Conservation (phyloP, 129 eudicot species). For the Flaveria robusta region DNA sequence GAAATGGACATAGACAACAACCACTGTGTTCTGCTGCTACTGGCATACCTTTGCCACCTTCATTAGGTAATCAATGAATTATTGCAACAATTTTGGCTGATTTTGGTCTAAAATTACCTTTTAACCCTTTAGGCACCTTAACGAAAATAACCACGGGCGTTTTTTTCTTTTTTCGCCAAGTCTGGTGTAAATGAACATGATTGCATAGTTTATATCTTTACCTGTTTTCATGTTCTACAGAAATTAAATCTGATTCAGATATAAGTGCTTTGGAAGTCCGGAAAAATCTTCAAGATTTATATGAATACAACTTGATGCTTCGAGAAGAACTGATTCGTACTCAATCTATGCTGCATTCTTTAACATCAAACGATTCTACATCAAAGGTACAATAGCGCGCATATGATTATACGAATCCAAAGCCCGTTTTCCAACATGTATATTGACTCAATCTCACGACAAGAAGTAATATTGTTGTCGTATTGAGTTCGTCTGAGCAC, state of each 20-base stretch:
- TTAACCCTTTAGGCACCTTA: not conserved
- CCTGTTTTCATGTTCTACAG: slow-evolving; percentile 33
- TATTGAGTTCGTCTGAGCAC: slow-evolving; percentile 10
- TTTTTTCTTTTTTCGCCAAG: not conserved
- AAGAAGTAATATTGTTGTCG: not conserved
- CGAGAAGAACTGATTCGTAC: slow-evolving; percentile 56
- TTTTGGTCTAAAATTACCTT: slow-evolving; percentile 3
- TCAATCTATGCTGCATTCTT: slow-evolving; percentile 57
- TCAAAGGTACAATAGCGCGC: slow-evolving; percentile 10
- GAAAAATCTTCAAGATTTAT: slow-evolving; percentile 47
- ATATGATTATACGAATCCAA: not conserved
- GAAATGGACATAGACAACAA: slow-evolving; percentile 21
- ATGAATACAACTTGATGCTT: slow-evolving; percentile 62
- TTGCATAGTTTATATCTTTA: not conserved
- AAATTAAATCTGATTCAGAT: slow-evolving; percentile 35
- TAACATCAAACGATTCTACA: slow-evolving; percentile 37
- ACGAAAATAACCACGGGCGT: not conserved
- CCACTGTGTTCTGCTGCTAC: slow-evolving; percentile 17
- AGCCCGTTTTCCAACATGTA: not conserved
- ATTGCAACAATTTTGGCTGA: not conserved
- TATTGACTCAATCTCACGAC: not conserved
- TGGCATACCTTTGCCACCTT: slow-evolving; percentile 53
- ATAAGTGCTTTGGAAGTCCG: slow-evolving; percentile 48
- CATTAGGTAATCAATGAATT: slow-evolving; percentile 43
- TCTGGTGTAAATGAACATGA: not conserved